These are phyloP conservation scores for Aspergillus niger DNA, from an alignment of 2,329 filamentous ascomycete species.

Conservation along the genomic window DNA sequence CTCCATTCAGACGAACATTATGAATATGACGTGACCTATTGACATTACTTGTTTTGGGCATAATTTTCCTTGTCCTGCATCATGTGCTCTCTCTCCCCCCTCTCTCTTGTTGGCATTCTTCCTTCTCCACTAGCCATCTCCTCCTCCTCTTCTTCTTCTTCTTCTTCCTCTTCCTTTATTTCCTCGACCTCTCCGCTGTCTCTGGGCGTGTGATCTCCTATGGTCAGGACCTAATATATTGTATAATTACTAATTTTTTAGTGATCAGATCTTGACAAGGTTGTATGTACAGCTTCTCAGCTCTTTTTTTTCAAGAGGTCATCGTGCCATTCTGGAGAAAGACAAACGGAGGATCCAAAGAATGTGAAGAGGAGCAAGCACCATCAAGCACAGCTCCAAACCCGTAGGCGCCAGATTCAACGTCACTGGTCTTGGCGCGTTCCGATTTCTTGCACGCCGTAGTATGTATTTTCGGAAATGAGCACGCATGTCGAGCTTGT, in stretches of 20 bases:
- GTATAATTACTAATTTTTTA: conserved; percentile 11
- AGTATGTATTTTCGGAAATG: too few species aligned
- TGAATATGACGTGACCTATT: conserved; percentile 11
- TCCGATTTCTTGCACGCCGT: too few species aligned
- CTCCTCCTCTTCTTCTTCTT: neutral
- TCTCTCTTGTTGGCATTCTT: neutral
- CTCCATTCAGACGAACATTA: conserved; percentile 15
- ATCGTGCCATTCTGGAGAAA: neutral
- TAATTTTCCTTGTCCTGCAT: neutral
- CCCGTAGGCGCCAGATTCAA: too few species aligned
- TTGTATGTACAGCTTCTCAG: conserved; percentile 12
- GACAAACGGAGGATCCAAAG: neutral
- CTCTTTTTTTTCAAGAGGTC: neutral
- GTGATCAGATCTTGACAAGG: conserved; percentile 4
- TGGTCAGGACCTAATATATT: conserved; percentile 15
- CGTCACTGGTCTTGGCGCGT: too few species aligned
- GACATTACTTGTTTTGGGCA: conserved; percentile 6
- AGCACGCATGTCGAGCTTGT: too few species aligned
- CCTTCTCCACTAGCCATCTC: neutral
- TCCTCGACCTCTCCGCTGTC: neutral
- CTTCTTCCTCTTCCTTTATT: too few species aligned
- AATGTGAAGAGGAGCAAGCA: neutral
- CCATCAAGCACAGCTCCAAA: too few species aligned
- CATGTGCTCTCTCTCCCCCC: neutral
- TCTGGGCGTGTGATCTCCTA: conserved; percentile 14